These are phyloP conservation scores for Amesomyces nigricolor DNA, from an alignment of 2,329 filamentous ascomycete genomes.

Conservation along the genomic window DNA sequence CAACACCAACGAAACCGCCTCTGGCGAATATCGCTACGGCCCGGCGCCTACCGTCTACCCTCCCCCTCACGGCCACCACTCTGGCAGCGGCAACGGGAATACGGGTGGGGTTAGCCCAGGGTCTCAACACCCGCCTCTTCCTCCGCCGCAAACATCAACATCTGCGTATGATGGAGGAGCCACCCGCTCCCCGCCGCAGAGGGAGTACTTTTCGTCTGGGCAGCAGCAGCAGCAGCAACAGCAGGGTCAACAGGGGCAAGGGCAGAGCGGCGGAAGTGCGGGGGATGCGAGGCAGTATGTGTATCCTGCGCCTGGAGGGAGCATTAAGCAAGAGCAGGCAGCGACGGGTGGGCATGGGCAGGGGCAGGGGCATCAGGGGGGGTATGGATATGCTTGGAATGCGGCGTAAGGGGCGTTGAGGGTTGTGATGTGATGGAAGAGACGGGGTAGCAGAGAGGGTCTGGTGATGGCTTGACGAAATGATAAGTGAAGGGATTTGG, in stretches of 20 bases:
- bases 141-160: constrained; percentile 1
- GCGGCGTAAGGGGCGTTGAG: constrained; percentile 41
- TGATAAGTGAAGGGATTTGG: no score
- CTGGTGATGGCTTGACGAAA: no score
- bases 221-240: not conserved
- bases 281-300: constrained; percentile 38
- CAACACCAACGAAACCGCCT: constrained; percentile 38
- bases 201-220: constrained; percentile 43
- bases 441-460: no score
- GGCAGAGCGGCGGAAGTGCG: no score
- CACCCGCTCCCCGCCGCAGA: constrained; percentile 27
- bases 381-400: constrained; percentile 52
- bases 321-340: not conserved
- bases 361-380: constrained; percentile 16
- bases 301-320: constrained; percentile 31
- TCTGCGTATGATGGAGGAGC: constrained; percentile 2
- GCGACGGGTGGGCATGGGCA: not conserved
- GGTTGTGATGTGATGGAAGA: no score
- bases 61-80: constrained; percentile 29
- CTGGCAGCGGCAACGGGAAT: constrained; percentile 12
- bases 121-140: constrained; percentile 28
- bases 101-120: constrained; percentile 35
- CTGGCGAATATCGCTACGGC: constrained; percentile 53
- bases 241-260: not conserved
- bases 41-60: constrained; percentile 24